phyloP scores from a whole-genome alignment of 768 basidiomycete genomes.

The Boletus patriciae region DNA sequence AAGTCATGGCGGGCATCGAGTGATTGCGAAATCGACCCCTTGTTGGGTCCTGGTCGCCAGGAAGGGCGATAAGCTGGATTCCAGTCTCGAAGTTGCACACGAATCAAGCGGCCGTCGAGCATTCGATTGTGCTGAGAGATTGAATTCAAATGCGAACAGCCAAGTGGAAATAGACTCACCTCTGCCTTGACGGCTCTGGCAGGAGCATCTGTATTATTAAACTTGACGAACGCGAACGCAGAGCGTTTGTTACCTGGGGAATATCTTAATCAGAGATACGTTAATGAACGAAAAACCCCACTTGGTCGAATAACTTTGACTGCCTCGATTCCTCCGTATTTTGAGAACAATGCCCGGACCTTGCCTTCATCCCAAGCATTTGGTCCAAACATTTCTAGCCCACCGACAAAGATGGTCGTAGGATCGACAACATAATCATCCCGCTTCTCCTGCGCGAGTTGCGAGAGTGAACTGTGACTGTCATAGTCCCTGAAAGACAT shows the following conservation, averaged over 20 bases:
- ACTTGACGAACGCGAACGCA: slow-evolving; percentile 82
- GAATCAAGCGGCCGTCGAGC: slow-evolving; percentile 67
- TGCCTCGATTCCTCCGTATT: slow-evolving; percentile 63
- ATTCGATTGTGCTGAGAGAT: slow-evolving; percentile 65
- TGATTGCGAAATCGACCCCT: slow-evolving; percentile 37
- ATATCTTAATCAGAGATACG: not conserved
- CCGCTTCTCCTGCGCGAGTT: slow-evolving; percentile 24
- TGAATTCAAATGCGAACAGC: slow-evolving; percentile 1
- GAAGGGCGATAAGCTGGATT: slow-evolving; percentile 52
- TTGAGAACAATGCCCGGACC: slow-evolving; percentile 56
- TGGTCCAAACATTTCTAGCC: slow-evolving; percentile 63
- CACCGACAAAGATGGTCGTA: slow-evolving; percentile 74
- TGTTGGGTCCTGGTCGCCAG: slow-evolving; percentile 38
- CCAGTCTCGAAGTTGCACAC: slow-evolving; percentile 72
- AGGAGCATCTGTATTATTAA: slow-evolving; percentile 61
- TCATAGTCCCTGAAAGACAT: slow-evolving; percentile 26
- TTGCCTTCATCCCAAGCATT: slow-evolving; percentile 69
- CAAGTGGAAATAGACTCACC: slow-evolving; percentile 37
- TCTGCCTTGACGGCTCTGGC: slow-evolving; percentile 65
- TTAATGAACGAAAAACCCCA: slow-evolving; percentile 35
- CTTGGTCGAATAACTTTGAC: slow-evolving; percentile 67
- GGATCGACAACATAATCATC: slow-evolving; percentile 56
- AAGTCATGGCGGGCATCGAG: slow-evolving; percentile 8
- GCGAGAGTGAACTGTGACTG: slow-evolving; percentile 19
- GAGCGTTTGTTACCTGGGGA: slow-evolving; percentile 55